Base-by-base conservation (phyloP, 805 yeast species). In the Yarrowia porcina region DNA sequence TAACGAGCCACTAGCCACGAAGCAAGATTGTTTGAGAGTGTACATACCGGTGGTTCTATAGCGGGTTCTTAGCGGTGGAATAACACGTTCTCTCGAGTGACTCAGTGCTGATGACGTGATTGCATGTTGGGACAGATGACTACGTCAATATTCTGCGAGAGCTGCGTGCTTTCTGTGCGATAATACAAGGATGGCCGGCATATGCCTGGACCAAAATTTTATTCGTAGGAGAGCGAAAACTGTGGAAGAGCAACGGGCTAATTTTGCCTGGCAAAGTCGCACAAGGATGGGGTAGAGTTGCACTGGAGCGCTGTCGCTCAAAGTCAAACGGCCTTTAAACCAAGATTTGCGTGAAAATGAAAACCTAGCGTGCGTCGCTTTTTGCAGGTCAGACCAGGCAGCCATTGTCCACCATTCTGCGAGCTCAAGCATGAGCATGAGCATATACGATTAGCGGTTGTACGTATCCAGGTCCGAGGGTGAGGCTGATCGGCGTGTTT, bases 331-430 rank as follows among this genome's bases (percentile, higher is more conserved):
- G 39, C 28, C 15, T 15, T 18, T 32, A 49, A 33, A 32, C 39
- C 28, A 49, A 32, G 56, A 49, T 49, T 32, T 49, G 56, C 56
- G 56, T 32, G 56, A 49, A 49, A 49, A 49, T 49, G 56, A 49
- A 49, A 49, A 49, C 36, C 27, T 45, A 30, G 49, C 7, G 12
- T 21, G 45, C 21, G 41, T 21, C 25, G 13, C 42, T 38, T 32
- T 28, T 17, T 25, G 15, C 21, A 4, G 9, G 7, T 13, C 21
- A 42, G 18, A 10, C 21, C 11, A 15, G 30, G 45, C 52, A 45
- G 52, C 52, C 52, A 45, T 27, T 27, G 32, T 25, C 23, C n/a
- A n/a, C 18, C 15, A 39, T 11, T 6, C 17, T 9, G 17, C 23
- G 42, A 12, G 23, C 8, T 15, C 12, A n/a, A 20, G 25, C n/a